Percentiles rank a stretch among this genome's conserved stretches.
phyloP scores from a whole-genome alignment of 208 protist genomes.

The Kentomonas sorsogonicus region DNA sequence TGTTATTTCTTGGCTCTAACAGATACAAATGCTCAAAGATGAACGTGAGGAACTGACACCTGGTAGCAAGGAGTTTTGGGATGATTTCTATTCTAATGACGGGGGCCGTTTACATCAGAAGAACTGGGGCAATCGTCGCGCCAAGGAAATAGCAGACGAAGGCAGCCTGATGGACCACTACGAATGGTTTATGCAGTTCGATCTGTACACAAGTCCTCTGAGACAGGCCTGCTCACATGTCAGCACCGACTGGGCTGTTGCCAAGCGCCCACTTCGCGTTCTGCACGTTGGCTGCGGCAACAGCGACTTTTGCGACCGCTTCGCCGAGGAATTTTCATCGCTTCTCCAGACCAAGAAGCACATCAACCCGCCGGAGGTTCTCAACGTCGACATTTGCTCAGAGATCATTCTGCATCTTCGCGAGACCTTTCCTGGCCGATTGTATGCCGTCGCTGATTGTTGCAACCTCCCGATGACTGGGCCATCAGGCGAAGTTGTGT shows the following conservation, averaged over 20 bases:
- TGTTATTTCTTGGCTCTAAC: background rate
- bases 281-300: constrained; percentile 61
- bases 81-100: constrained; percentile 46
- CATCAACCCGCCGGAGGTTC: constrained; percentile 16
- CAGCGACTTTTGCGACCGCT: constrained; percentile 52
- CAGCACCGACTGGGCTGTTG: background rate
- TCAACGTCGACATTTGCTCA: constrained; percentile 60
- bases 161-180: constrained; percentile 53
- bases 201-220: too few relatives aligned
- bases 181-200: constrained; percentile 65
- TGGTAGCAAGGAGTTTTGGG: constrained; percentile 42
- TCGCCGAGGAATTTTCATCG: constrained; percentile 8
- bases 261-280: constrained; percentile 9
- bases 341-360: background rate
- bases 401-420: constrained; percentile 31
- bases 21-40: constrained; percentile 19
- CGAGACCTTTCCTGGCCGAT: constrained; percentile 17
- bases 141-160: constrained; percentile 18
- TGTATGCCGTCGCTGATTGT: constrained; percentile 48
- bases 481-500: too few relatives aligned
- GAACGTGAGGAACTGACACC: constrained; percentile 33
- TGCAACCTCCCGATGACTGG: constrained; percentile 29
- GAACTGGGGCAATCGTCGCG: constrained; percentile 21
- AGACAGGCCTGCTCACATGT: constrained; percentile 13
- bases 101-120: constrained; percentile 27